Evolutionary conservation across 2,329 filamentous ascomycete genomes (phyloP), one percentile per base, ranked within the genome.

Genomic region (Dothideomycetes sp.): DNA sequence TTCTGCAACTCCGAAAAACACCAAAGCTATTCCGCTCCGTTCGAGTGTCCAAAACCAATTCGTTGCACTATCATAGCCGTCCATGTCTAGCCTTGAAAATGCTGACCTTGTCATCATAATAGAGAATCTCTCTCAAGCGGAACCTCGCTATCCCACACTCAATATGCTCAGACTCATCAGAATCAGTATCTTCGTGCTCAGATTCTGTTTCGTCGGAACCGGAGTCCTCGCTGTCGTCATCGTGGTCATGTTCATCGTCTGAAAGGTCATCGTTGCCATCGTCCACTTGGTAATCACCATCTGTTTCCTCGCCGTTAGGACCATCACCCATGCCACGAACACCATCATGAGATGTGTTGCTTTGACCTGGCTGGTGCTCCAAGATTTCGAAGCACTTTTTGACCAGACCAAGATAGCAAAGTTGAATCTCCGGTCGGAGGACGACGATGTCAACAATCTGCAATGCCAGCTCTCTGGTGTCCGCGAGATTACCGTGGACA

Each of bases 381-480:
- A 87, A 62, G 22, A 91, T 82, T 57, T 91, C 84, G 53, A 84
- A 91, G 60, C 85, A 91, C 59, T 87, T 88, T 28, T 67, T 68
- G n/a, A 71, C 71, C 40, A 91, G 74, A 13, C 81, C 85, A 51
- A 89, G 72, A 54, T 88, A 89, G 58, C 79, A 84, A 11, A 91
- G 68, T 53, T 81, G 78, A 18, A 88, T 74, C 50, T 88, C 82
- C 0, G 82, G 81, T 4, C 82, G 73, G 12, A 91, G 67, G 10
- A 81, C 78, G 40, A 89, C 78, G 32, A 88, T 83, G 56, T 89
- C 82, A 22, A 87, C 71, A 33, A 89, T 74, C 54, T 88, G 82
- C 47, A 84, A 65, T 0, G 82, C 84, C 20, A 87, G 68, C 55
- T 91, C 84, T 46, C 74, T 73, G 1, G 77, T 71, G 39, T 83